Evolutionary conservation across 2,329 filamentous ascomycete genomes (phyloP).

Genomic region (Hypoxylon sp.): DNA sequence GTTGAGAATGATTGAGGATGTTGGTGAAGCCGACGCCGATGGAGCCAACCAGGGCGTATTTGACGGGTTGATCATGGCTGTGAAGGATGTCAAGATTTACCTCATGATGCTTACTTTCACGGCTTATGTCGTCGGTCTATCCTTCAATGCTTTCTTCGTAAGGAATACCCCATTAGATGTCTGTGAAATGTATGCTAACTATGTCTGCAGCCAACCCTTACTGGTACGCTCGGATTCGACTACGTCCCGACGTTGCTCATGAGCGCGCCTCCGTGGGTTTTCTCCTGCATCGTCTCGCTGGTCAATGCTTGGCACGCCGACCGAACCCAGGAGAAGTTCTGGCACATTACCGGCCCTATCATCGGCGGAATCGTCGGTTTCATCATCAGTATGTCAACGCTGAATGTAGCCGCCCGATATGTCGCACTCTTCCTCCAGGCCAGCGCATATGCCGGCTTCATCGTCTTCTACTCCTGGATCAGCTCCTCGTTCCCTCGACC

Average conservation of each 20-base stretch:
- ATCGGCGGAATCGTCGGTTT: constrained; percentile 67
- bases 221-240: constrained; percentile 64
- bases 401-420: constrained; percentile 68
- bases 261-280: constrained; percentile 70
- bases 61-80: constrained; percentile 67
- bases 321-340: constrained; percentile 68
- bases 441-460: constrained; percentile 68
- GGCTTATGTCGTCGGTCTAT: constrained; percentile 69
- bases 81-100: constrained; percentile 73
- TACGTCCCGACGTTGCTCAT: constrained; percentile 67
- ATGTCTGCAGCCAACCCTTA: constrained; percentile 60
- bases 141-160: constrained; percentile 70
- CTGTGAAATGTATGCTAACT: constrained; percentile 26
- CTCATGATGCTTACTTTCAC: constrained; percentile 73
- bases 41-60: constrained; percentile 62
- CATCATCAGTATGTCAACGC: constrained; percentile 70
- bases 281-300: constrained; percentile 68
- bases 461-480: constrained; percentile 71
- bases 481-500: constrained; percentile 68
- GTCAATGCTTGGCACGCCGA: constrained; percentile 69
- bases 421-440: constrained; percentile 71
- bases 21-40: constrained; percentile 67
- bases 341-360: constrained; percentile 68
- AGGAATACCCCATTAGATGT: constrained; percentile 46
- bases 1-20: constrained; percentile 68